Conservation (phyloP, 495 filamentous ascomycete genomes). For the Hyaloscypha bicolor region DNA sequence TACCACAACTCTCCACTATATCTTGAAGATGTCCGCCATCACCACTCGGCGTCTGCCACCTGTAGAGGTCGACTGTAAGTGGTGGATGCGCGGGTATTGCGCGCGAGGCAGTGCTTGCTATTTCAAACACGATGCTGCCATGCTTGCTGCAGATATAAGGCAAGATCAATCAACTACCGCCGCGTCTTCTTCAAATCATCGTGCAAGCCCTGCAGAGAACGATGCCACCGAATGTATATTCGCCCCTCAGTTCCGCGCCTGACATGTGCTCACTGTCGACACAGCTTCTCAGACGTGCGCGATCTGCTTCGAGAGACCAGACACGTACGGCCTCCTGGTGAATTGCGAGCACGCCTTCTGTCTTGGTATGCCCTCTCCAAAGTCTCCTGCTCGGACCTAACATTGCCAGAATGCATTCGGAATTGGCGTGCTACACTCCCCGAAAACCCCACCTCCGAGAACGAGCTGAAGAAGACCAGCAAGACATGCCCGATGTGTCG, state of each 20-base stretch:
- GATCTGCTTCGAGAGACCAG: constrained; percentile 36
- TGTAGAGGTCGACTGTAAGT: constrained; percentile 15
- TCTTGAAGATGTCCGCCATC: too few species aligned
- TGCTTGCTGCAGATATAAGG: constrained; percentile 1
- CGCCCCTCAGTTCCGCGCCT: neutral
- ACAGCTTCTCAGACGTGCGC: constrained; percentile 24
- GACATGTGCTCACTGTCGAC: neutral
- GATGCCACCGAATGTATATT: too few species aligned
- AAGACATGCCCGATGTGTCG: constrained; percentile 38
- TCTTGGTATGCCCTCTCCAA: constrained; percentile 30
- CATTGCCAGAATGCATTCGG: constrained; percentile 14
- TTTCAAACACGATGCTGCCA: constrained; percentile 14
- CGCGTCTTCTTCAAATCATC: neutral
- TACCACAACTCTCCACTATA: too few species aligned
- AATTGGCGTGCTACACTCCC: constrained; percentile 3
- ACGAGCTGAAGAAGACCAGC: constrained; percentile 32
- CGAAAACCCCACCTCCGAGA: constrained; percentile 17
- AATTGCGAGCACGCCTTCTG: constrained; percentile 38
- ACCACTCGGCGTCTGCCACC: constrained; percentile 3
- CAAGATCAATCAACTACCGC: neutral
- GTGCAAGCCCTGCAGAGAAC: too few species aligned
- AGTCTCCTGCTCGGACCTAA: neutral
- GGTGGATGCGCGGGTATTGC: constrained; percentile 19
- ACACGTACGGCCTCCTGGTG: constrained; percentile 34
- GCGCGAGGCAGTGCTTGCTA: constrained; percentile 5